These are phyloP conservation scores for Eimeria falciformis DNA, from an alignment of 169 alveolate species.

Conservation along the genomic window DNA sequence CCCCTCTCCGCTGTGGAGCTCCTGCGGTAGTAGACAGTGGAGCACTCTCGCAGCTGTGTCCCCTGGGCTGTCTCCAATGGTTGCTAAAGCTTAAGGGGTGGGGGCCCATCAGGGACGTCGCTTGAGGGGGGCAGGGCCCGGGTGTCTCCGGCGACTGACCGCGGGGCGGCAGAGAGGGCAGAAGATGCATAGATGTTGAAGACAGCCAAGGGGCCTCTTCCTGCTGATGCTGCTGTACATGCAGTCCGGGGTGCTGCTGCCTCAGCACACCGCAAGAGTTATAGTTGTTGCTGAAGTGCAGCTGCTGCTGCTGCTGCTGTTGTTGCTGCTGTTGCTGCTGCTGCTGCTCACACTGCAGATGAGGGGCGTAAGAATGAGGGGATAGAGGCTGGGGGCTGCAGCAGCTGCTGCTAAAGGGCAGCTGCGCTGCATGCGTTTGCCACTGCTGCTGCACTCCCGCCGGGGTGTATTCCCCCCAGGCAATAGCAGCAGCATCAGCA, in stretches of 20 bases:
- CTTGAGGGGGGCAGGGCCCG: neutral
- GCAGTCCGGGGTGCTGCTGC: slow-evolving; percentile 16
- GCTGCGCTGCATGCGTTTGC: neutral
- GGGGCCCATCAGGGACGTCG: neutral
- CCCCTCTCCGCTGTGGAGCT: neutral
- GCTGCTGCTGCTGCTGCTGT: slow-evolving; percentile 31
- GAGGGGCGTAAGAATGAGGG: slow-evolving; percentile 3
- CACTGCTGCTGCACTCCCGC: neutral
- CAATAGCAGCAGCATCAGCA: neutral
- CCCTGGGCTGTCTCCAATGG: neutral
- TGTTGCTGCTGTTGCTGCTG: slow-evolving; percentile 5
- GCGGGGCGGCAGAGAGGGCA: slow-evolving; percentile 3
- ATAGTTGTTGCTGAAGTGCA: neutral
- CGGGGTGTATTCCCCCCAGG: slow-evolving; percentile 24
- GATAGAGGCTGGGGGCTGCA: no score
- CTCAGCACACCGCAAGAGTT: neutral
- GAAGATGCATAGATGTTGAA: neutral
- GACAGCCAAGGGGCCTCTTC: slow-evolving; percentile 21
- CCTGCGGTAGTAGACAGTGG: neutral
- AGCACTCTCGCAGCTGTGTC: slow-evolving; percentile 18
- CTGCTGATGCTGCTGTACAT: slow-evolving; percentile 1
- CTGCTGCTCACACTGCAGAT: neutral
- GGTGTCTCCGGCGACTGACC: neutral
- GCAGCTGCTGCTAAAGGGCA: slow-evolving; percentile 34
- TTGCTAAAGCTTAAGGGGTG: neutral